These are phyloP conservation scores for Holtermannia corniformis DNA, from an alignment of 768 basidiomycete genomes.

Conservation along the genomic window DNA sequence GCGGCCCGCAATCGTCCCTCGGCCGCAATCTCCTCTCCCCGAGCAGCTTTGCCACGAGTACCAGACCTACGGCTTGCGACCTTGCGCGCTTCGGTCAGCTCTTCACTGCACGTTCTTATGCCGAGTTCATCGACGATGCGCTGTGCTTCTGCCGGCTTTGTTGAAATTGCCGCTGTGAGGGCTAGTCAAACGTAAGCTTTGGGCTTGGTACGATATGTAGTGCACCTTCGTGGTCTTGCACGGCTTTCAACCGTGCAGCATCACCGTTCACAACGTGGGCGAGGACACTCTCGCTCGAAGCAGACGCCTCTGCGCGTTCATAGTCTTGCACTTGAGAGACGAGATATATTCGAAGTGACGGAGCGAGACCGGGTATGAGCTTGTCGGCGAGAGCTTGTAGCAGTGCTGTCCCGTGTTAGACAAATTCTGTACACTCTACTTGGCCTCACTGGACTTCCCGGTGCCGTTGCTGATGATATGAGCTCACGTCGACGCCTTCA, in stretches of 20 bases:
- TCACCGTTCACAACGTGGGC: conserved; percentile 48
- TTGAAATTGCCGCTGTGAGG: conserved; percentile 20
- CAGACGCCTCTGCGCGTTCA: background rate
- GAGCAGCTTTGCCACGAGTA: conserved; percentile 51
- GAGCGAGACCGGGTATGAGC: conserved; percentile 48
- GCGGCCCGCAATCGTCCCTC: conserved; percentile 45
- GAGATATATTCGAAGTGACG: conserved; percentile 45
- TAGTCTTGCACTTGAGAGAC: conserved; percentile 44
- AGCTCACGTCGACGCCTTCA: background rate
- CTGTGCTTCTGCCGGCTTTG: conserved; percentile 10
- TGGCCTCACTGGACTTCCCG: conserved; percentile 48
- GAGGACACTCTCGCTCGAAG: conserved; percentile 29
- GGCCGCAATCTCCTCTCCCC: conserved; percentile 48
- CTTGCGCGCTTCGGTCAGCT: conserved; percentile 43
- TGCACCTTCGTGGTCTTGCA: conserved; percentile 28
- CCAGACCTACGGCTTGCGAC: conserved; percentile 52
- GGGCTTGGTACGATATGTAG: too few relatives aligned
- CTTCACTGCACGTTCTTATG: conserved; percentile 19
- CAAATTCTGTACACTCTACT: conserved; percentile 10
- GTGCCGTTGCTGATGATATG: conserved; percentile 46
- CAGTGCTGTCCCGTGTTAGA: conserved; percentile 31
- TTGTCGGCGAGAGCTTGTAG: conserved; percentile 46
- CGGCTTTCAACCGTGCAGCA: conserved; percentile 38
- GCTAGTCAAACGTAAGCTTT: conserved; percentile 9
- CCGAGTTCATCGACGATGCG: conserved; percentile 11